Conservation (phyloP, 2,329 filamentous ascomycete species). For the Colletotrichum sp. region DNA sequence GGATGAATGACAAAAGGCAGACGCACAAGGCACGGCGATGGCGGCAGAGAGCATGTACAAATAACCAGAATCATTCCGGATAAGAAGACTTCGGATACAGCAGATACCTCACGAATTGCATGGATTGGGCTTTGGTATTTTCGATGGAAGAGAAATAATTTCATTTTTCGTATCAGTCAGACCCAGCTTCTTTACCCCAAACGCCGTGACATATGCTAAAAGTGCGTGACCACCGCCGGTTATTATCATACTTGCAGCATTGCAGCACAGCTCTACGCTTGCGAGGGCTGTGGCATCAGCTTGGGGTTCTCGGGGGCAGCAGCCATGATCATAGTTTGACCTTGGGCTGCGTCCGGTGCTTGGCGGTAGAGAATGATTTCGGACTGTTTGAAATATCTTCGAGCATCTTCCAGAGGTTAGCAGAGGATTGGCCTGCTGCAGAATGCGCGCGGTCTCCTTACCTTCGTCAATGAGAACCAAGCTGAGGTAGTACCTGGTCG, state of each 20-base stretch:
- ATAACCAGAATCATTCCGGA: slow-evolving; percentile 10
- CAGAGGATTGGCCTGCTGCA: background rate
- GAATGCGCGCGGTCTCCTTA: slow-evolving; percentile 35
- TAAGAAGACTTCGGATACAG: background rate
- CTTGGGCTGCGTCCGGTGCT: slow-evolving; percentile 60
- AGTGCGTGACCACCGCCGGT: slow-evolving; percentile 17
- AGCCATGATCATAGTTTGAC: slow-evolving; percentile 39
- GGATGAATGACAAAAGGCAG: background rate
- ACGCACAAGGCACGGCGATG: background rate
- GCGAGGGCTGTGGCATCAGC: slow-evolving; percentile 39
- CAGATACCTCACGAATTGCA: slow-evolving; percentile 24
- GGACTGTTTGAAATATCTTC: slow-evolving; percentile 98
- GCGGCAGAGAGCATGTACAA: slow-evolving; percentile 18
- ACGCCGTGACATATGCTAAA: slow-evolving; percentile 48
- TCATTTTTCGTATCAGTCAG: slow-evolving; percentile 25
- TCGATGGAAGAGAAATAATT: slow-evolving; percentile 19
- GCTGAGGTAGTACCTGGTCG: slow-evolving; percentile 95
- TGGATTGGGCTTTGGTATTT: slow-evolving; percentile 25
- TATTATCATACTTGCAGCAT: slow-evolving; percentile 6
- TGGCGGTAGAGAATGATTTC: slow-evolving; percentile 97
- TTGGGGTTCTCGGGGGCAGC: slow-evolving; percentile 53
- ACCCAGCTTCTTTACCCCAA: slow-evolving; percentile 29
- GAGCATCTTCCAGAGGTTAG: slow-evolving; percentile 70
- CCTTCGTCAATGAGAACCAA: slow-evolving; percentile 95
- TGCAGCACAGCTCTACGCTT: background rate